Conservation (phyloP, 345 rosid genomes). For the Citrus inodora region DNA sequence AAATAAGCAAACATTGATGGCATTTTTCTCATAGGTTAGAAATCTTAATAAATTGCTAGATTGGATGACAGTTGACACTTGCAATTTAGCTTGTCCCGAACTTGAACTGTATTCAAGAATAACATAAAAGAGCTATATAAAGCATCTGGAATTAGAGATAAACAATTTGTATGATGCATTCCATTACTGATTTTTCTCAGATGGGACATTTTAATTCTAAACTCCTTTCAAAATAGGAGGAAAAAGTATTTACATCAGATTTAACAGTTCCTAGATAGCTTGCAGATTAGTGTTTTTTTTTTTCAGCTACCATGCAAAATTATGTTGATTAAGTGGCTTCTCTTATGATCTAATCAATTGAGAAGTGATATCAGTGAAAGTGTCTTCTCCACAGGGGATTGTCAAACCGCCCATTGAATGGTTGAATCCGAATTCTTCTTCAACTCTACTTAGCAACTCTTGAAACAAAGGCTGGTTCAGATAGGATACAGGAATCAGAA, state of each 20-base stretch:
- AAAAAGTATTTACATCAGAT: not conserved
- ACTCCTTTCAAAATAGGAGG: not conserved
- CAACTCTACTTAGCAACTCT: constrained; percentile 26
- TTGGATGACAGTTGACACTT: no score
- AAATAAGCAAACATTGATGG: no score
- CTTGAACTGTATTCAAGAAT: not conserved
- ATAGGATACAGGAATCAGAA: constrained; percentile 25
- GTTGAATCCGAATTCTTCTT: constrained; percentile 37
- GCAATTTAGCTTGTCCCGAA: not conserved
- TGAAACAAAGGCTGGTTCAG: constrained; percentile 37
- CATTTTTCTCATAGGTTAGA: no score
- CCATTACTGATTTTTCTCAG: not conserved
- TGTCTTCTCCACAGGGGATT: constrained; percentile 35
- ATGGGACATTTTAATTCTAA: not conserved
- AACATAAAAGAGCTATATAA: no score
- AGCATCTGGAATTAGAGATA: not conserved
- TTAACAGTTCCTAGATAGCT: not conserved
- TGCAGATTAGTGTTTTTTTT: no score
- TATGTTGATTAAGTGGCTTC: not conserved
- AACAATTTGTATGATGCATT: not conserved
- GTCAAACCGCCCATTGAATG: constrained; percentile 37
- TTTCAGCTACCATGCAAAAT: not conserved
- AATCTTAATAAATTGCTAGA: no score
- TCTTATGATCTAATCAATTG: constrained; percentile 13
- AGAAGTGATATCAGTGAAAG: constrained; percentile 27